Evolutionary conservation across 306 rosid genomes (phyloP), one percentile per base, ranked within the genome.

Genomic region (Datisca glomerata): DNA sequence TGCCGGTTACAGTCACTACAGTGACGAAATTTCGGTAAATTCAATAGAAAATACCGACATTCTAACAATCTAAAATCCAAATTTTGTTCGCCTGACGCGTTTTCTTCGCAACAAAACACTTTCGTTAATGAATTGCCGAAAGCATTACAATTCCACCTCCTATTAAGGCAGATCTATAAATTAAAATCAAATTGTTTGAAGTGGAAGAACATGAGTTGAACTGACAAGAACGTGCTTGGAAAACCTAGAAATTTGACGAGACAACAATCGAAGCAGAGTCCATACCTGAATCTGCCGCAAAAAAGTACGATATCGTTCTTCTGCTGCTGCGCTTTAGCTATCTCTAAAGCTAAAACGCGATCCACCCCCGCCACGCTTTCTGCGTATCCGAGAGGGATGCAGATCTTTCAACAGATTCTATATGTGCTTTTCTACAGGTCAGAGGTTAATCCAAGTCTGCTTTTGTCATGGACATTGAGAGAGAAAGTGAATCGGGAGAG

Each of bases 371-470:
- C 12, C 4, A 17, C 12, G 39, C 39, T 34, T 12, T 17, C 16
- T 11, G 5, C 43, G 55, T 3, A 21, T 10, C 40, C 6, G n/a
- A 22, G 48, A 49, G 67, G 56, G 40, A 18, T 0, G 27, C 63
- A 60, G 77, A 64, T 74, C 70, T 22, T 33, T 51, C 42, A 34
- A 12, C 31, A 56, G 59, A 61, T 45, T 53, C 56, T 61, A 51
- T 27, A 61, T 54, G 51, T 55, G 70, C 54, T 48, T 51, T 56
- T 34, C 71, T 54, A 68, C 86, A 77, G 78, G 74, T 71, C 63
- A 59, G 49, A 49, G 68, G 59, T 51, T 11, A 60, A 62, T 54
- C 25, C 18, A 48, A 57, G 49, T 61, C n/a, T 54, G 57, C 41
- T 65, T 21, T 41, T 47, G 13, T n/a, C n/a, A n/a, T n/a, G n/a